Evolutionary conservation across 306 rosid species (phyloP).

Genomic region (Ormosia emarginata): DNA sequence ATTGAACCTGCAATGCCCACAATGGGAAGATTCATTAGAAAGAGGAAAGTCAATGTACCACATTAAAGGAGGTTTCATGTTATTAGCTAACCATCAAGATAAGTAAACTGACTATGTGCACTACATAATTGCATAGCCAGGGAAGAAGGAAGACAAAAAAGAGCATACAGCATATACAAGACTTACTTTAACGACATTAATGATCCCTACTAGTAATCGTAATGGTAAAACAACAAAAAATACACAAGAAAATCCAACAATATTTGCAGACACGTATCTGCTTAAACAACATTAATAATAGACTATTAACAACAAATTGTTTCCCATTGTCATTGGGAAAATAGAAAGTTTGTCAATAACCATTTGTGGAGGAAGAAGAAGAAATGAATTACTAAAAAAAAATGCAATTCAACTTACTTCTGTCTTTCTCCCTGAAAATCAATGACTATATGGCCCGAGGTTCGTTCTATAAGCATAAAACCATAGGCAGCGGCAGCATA

Average conservation of each 20-base stretch:
- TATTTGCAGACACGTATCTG: not conserved
- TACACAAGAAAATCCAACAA: not conserved
- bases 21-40: constrained; percentile 28
- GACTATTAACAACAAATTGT: not conserved
- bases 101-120: not conserved
- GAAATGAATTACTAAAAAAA: not conserved
- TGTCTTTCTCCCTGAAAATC: constrained; percentile 74
- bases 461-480: constrained; percentile 83
- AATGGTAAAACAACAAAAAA: not conserved
- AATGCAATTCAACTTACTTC: constrained; percentile 44
- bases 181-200: not conserved
- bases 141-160: not conserved
- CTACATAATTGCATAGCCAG: not conserved
- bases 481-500: constrained; percentile 95
- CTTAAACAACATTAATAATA: not conserved
- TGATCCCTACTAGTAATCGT: not conserved
- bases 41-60: not conserved
- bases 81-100: not conserved
- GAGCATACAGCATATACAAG: not conserved
- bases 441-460: constrained; percentile 82
- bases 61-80: not conserved
- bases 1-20: constrained; percentile 68
- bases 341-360: not conserved
- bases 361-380: not conserved
- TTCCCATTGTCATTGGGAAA: not conserved